Percentiles rank a stretch among this genome's conserved stretches.
These are phyloP conservation scores for Penicillium crystallinum DNA, from an alignment of 495 filamentous ascomycete genomes.

Conservation along the genomic window DNA sequence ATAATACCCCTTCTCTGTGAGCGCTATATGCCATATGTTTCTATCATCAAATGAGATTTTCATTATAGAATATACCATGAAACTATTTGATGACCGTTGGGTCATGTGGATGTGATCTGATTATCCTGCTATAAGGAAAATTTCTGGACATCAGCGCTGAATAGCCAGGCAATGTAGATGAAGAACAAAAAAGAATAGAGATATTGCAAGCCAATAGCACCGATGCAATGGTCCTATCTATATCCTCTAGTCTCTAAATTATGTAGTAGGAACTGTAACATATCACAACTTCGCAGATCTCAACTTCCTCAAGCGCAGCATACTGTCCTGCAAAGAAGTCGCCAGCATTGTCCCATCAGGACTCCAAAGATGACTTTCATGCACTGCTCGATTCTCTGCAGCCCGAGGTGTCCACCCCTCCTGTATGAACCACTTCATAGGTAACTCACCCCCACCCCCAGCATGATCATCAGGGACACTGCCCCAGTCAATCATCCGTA, in stretches of 20 bases:
- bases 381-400: constrained; percentile 51
- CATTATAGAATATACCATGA: not conserved
- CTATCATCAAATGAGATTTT: not conserved
- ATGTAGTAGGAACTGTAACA: not conserved
- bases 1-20: constrained; percentile 3
- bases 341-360: constrained; percentile 56
- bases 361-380: constrained; percentile 62
- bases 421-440: constrained; percentile 62
- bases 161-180: too few relatives aligned
- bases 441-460: constrained; percentile 15
- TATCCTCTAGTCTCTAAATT: not conserved
- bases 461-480: not conserved
- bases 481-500: constrained; percentile 39
- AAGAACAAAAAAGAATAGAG: too few relatives aligned
- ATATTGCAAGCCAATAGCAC: not conserved
- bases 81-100: not conserved
- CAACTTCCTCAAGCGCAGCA: constrained; percentile 31
- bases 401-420: constrained; percentile 56
- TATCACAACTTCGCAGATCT: constrained; percentile 24
- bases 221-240: not conserved
- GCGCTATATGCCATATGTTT: not conserved
- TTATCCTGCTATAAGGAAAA: not conserved
- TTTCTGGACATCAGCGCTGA: too few relatives aligned
- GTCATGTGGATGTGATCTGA: not conserved
- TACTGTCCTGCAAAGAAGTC: constrained; percentile 59